Evolutionary conservation across 495 filamentous ascomycete species (phyloP).

Genomic region (Penicillium fimorum): DNA sequence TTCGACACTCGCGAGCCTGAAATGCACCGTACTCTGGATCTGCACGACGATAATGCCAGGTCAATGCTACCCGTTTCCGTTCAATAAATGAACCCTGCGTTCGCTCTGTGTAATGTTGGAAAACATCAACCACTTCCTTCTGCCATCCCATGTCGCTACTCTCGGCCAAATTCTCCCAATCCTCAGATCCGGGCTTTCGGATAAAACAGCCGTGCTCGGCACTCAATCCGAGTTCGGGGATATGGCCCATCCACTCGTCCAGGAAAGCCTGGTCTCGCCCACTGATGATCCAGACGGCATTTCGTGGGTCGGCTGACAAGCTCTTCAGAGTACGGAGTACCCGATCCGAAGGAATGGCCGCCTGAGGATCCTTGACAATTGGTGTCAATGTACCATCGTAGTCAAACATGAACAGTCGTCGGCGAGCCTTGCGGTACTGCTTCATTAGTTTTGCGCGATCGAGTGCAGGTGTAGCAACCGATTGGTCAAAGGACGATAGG

Average conservation of each 20-base stretch:
- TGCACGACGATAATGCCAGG: conserved; percentile 93
- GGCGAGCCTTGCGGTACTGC: conserved; percentile 67
- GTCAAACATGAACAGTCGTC: conserved; percentile 94
- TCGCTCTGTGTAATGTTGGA: conserved; percentile 78
- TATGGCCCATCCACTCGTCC: conserved; percentile 81
- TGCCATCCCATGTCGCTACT: conserved; percentile 87
- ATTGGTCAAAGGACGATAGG: conserved; percentile 69
- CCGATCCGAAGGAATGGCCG: conserved; percentile 81
- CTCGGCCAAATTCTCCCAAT: conserved; percentile 86
- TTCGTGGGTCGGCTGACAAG: conserved; percentile 74
- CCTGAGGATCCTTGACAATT: conserved; percentile 84
- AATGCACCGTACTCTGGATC: conserved; percentile 78
- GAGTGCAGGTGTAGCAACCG: conserved; percentile 74
- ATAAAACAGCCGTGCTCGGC: conserved; percentile 97
- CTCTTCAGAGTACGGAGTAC: conserved; percentile 74
- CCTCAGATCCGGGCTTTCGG: conserved; percentile 63
- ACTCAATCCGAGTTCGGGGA: conserved; percentile 78
- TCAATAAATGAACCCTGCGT: conserved; percentile 91
- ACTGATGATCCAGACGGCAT: conserved; percentile 96
- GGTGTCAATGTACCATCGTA: conserved; percentile 98
- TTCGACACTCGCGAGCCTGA: conserved; percentile 72
- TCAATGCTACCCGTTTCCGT: conserved; percentile 84
- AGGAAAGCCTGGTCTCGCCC: conserved; percentile 89
- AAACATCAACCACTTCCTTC: conserved; percentile 71
- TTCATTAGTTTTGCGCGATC: conserved; percentile 67